Evolutionary conservation across 2,329 filamentous ascomycete species (phyloP), one percentile per base, ranked within the genome.

Genomic region (Penicillium olsonii): DNA sequence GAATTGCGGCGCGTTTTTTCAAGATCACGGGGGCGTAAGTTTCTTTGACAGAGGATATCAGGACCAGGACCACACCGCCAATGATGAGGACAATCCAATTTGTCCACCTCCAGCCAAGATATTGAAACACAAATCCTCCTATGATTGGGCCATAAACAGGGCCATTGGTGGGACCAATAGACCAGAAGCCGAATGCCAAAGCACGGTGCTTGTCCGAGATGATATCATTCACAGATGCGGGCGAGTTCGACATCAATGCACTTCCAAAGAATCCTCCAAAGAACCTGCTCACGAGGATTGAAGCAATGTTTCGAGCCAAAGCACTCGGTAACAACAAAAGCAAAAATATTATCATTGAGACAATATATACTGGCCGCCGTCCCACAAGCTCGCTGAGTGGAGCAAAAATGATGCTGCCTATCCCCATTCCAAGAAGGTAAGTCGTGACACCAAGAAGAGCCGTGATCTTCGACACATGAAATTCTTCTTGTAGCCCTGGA

Each of bases 101-200:
- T 12, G 84, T 84, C 87, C 88, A 94, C 22, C 88, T 74, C 89
- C 90, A 95, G 2, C 88, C 88, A 3, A 91, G 74, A 53, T 61
- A 57, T 26, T 62, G 50, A 18, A 53, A 61, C 1, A 63, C 49
- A 42, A 62, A 89, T 60, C 0, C 85, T 79, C 57, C 57, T 8
- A 59, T 54, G 1, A 60, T 61, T n/a, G 7, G 55, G 52, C 8
- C 57, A 55, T 60, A 17, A 19, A 71, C 65, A 10, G 64, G 85
- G 1, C 85, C 89, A 61, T 92, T 92, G 69, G 92, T 81, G 0
- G 89, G 87, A 0, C 87, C 88, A 37, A 94, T 82, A 26, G 77
- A 80, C 82, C 87, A 92, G 24, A 91, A 77, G n/a, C 83, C 87
- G 68, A 94, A 87, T 42, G 84, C 84, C 14, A 90, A 72, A 2